Percentiles rank a stretch among this genome's conserved stretches.
Conservation (phyloP, 768 basidiomycete species). For the Trametes sanguinea region DNA sequence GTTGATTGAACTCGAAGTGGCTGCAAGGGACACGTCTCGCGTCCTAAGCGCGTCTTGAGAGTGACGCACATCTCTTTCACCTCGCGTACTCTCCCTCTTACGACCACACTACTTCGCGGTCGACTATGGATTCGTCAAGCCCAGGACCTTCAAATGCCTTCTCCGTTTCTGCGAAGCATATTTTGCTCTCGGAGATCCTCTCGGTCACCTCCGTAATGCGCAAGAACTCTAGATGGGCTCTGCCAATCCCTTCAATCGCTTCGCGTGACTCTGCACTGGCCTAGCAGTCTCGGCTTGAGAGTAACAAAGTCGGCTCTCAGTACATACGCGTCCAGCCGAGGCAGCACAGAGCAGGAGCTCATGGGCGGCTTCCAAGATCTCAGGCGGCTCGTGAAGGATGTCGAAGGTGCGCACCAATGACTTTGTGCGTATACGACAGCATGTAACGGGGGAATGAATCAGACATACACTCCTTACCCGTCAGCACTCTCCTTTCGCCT, state of each 20-base stretch:
- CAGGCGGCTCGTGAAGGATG: constrained; percentile 68
- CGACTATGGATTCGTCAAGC: constrained; percentile 10
- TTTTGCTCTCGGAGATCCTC: constrained; percentile 87
- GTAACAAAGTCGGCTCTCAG: constrained; percentile 53
- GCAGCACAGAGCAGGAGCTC: constrained; percentile 76
- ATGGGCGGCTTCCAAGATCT: constrained; percentile 90
- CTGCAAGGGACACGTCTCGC: constrained; percentile 19
- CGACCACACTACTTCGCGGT: not conserved
- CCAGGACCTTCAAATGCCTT: not conserved
- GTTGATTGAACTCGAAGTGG: not conserved
- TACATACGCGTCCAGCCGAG: constrained; percentile 47
- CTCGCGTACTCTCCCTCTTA: not conserved
- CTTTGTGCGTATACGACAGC: not conserved
- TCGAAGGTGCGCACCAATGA: constrained; percentile 51
- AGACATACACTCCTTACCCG: constrained; percentile 63
- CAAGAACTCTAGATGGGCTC: constrained; percentile 96
- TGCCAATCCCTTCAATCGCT: constrained; percentile 60
- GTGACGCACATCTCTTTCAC: not conserved
- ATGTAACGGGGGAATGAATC: not conserved
- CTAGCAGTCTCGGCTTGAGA: constrained; percentile 73
- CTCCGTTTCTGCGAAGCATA: constrained; percentile 64
- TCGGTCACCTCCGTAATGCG: constrained; percentile 94
- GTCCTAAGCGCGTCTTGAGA: not conserved
- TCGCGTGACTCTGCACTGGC: constrained; percentile 69
- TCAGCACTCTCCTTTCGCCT: constrained; percentile 71